These are phyloP conservation scores for Porphyra umbilicalis DNA, from an alignment of 31 red algal species.

Conservation along the genomic window DNA sequence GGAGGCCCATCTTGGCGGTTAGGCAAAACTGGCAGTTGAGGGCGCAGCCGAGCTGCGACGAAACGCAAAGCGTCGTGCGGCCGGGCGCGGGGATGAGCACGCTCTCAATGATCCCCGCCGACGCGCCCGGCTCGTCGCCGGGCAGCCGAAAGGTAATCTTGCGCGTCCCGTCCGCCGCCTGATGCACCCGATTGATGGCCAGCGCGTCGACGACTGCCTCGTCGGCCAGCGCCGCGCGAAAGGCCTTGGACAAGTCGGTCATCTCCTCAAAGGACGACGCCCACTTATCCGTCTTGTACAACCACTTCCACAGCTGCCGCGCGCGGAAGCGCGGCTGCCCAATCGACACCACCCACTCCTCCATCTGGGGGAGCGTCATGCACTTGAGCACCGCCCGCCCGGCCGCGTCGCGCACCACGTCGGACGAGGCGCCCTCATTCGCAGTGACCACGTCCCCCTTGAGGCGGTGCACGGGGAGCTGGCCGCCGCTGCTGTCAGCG, in stretches of 20 bases:
- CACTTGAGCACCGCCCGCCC: slow-evolving; percentile 40
- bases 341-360: slow-evolving; percentile 45
- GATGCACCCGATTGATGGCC: slow-evolving; percentile 27
- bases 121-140: not conserved
- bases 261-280: slow-evolving; percentile 67
- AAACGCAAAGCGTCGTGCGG: slow-evolving; percentile 80
- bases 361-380: slow-evolving; percentile 43
- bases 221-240: slow-evolving; percentile 41
- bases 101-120: slow-evolving; percentile 65
- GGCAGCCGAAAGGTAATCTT: slow-evolving; percentile 54
- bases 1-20: slow-evolving; percentile 72
- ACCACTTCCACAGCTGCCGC: slow-evolving; percentile 81
- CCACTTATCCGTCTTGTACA: slow-evolving; percentile 52
- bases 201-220: slow-evolving; percentile 37
- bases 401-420: not conserved
- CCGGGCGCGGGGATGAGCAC: slow-evolving; percentile 74
- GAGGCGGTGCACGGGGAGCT: not conserved
- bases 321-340: slow-evolving; percentile 77
- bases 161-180: slow-evolving; percentile 71
- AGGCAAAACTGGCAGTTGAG: slow-evolving; percentile 92
- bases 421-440: not conserved
- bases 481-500: not conserved
- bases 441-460: not conserved
- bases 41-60: slow-evolving; percentile 84
- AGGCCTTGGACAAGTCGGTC: slow-evolving; percentile 58